Base-by-base conservation (phyloP, 2,329 filamentous ascomycete species). In the Pezicula neosporulosa region DNA sequence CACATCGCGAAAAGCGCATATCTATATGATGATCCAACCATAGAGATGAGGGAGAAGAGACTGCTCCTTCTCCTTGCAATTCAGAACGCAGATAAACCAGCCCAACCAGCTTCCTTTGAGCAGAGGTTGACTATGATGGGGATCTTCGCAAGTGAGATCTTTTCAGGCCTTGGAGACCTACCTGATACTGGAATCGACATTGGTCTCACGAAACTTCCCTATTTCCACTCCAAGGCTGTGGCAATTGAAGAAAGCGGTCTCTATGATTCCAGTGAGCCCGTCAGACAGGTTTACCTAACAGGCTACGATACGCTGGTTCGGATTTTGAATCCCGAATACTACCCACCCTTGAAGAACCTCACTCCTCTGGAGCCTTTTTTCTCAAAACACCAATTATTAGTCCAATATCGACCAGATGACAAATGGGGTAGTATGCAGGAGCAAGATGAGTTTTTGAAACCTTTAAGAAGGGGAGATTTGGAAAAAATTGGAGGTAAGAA, bases 281-380 rank as follows among this genome's bases (percentile, higher is more conserved):
- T 66, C 7, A 71, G 77, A 48, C 86, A 90, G 60, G 71, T 88
- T 4, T 89, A 89, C 61, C 77, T 92, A 2, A 80, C 83, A 2
- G 89, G 89, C 27, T 93, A 83, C 64, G 89, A 93, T 61, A 93
- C 89, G 0, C 70, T 92, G 6, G 81, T 87, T 15, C 80, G 89
- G 18, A 82, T 93, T 48, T 81, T 89, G 49, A 75, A 88, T 45
- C 78, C 86, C 0, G 89, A 87, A 65, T 93, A 93, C 69, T 90
- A 90, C 63, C 65, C 49, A 56, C 72, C 62, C 35, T 67, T 50
- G 64, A 72, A 64, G 60, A 80, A 86, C 55, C 73, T 81, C 12
- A 68, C 66, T 0, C 79, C 80, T 0, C 72, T 93, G 2, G 71
- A 72, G 1, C 81, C 82, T 0, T 88, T 90, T 63, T 85, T 92